Evolutionary conservation across 305 asterid species (phyloP).

Genomic region (Euphrasia arctica): DNA sequence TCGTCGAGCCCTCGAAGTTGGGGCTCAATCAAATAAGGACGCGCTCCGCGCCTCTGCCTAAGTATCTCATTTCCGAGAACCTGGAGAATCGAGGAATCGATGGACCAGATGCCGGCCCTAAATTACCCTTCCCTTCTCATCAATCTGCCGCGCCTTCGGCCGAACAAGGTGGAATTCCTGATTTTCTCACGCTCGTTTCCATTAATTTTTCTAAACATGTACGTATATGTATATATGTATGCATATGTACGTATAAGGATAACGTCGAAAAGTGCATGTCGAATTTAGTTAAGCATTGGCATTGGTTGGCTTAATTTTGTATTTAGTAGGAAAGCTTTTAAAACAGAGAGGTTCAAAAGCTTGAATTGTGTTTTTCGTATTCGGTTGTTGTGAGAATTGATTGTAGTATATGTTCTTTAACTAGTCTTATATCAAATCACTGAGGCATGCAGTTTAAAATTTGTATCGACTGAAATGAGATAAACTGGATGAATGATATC

Average conservation of each 20-base stretch:
- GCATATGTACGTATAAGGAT: neutral
- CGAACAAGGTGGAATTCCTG: conserved; percentile 47
- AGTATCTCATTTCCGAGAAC: conserved; percentile 27
- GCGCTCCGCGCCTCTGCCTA: conserved; percentile 53
- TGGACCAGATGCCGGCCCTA: conserved; percentile 24
- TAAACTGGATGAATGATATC: conserved; percentile 8
- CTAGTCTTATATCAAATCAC: conserved; percentile 10
- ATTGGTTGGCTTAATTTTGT: too few relatives aligned
- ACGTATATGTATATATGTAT: too few relatives aligned
- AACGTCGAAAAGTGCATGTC: neutral
- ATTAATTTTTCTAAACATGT: too few relatives aligned
- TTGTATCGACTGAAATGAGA: neutral
- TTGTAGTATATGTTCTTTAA: conserved; percentile 5
- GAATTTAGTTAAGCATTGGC: neutral
- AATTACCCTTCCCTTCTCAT: conserved; percentile 27
- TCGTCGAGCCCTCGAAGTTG: conserved; percentile 49
- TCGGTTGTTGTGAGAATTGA: neutral
- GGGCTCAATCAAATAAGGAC: conserved; percentile 85
- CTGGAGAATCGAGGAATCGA: conserved; percentile 27
- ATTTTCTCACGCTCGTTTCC: neutral
- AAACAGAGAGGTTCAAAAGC: neutral
- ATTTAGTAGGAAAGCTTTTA: too few relatives aligned
- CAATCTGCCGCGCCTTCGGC: conserved; percentile 33
- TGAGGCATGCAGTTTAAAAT: conserved; percentile 5
- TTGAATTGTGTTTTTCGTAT: neutral